phyloP scores from a whole-genome alignment of 2,329 filamentous ascomycete species.

The Trichophyton benhamiae region DNA sequence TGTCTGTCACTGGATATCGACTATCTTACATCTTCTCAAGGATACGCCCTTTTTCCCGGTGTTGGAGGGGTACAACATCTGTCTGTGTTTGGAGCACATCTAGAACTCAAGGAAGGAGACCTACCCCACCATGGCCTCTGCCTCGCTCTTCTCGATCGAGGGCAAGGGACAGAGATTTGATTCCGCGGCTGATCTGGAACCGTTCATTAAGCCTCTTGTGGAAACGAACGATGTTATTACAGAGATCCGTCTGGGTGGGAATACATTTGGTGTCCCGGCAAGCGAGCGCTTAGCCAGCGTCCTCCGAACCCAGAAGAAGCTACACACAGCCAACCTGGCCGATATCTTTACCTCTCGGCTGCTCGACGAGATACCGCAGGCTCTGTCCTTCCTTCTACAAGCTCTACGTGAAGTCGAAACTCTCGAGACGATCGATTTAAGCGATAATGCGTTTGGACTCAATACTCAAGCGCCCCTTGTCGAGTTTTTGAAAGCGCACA shows the following conservation, averaged over 20 bases:
- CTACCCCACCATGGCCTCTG: slow-evolving; percentile 39
- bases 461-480: slow-evolving; percentile 90
- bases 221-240: slow-evolving; percentile 59
- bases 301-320: slow-evolving; percentile 68
- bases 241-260: slow-evolving; percentile 76
- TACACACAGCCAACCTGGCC: slow-evolving; percentile 75
- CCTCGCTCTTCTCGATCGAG: slow-evolving; percentile 65
- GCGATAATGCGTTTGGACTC: slow-evolving; percentile 94
- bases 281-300: slow-evolving; percentile 75
- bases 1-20: background rate
- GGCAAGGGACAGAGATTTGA: slow-evolving; percentile 88
- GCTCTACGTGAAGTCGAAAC: slow-evolving; percentile 75
- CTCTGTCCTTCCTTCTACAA: slow-evolving; percentile 71
- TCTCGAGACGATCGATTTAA: slow-evolving; percentile 84
- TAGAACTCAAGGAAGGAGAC: background rate
- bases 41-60: background rate
- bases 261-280: slow-evolving; percentile 82
- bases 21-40: background rate
- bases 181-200: slow-evolving; percentile 71
- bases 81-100: background rate
- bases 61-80: background rate
- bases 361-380: slow-evolving; percentile 83
- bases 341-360: slow-evolving; percentile 96
- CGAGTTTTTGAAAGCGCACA: slow-evolving; percentile 77
- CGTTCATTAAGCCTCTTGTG: slow-evolving; percentile 64